A percentile compares a stretch with the other conserved stretches of the same genome.
These are phyloP conservation scores for Carpinus viminea DNA, from an alignment of 306 rosid species.

Conservation along the genomic window DNA sequence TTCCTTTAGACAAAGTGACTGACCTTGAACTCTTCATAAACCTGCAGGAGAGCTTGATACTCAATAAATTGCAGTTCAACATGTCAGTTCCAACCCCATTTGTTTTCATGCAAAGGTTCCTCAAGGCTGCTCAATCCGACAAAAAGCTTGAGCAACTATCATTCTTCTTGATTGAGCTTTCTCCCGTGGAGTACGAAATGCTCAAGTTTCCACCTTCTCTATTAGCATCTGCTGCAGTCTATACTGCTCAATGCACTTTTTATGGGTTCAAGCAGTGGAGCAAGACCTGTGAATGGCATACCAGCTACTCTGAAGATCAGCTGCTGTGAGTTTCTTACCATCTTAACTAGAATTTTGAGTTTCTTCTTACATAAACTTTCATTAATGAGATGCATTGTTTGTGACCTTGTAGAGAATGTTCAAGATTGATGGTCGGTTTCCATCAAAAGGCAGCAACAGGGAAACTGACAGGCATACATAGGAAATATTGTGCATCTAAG, in stretches of 20 bases:
- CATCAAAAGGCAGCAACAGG: slow-evolving; percentile 84
- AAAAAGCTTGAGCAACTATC: slow-evolving; percentile 77
- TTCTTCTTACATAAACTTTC: too few relatives aligned
- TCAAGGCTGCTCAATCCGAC: slow-evolving; percentile 92
- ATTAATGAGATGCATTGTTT: background rate
- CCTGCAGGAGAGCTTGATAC: slow-evolving; percentile 80
- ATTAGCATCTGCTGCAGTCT: too few relatives aligned
- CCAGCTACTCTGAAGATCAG: slow-evolving; percentile 78
- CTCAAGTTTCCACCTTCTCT: slow-evolving; percentile 77
- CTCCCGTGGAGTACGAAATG: slow-evolving; percentile 86
- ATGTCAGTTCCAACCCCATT: slow-evolving; percentile 90
- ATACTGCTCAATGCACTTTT: too few relatives aligned
- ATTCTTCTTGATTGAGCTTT: slow-evolving; percentile 88
- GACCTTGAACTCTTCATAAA: too few relatives aligned
- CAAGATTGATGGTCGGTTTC: slow-evolving; percentile 72
- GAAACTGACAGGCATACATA: slow-evolving; percentile 74
- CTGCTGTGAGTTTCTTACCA: slow-evolving; percentile 54
- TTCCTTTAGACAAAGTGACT: too few relatives aligned
- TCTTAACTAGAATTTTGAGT: background rate
- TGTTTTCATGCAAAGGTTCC: slow-evolving; percentile 81
- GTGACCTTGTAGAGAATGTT: slow-evolving; percentile 65
- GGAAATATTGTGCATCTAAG: slow-evolving; percentile 78
- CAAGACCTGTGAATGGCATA: too few relatives aligned
- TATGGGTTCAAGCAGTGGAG: too few relatives aligned
- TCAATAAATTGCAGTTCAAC: slow-evolving; percentile 78